phyloP scores from a whole-genome alignment of 2,329 filamentous ascomycete species.

The Clonostachys chloroleuca region DNA sequence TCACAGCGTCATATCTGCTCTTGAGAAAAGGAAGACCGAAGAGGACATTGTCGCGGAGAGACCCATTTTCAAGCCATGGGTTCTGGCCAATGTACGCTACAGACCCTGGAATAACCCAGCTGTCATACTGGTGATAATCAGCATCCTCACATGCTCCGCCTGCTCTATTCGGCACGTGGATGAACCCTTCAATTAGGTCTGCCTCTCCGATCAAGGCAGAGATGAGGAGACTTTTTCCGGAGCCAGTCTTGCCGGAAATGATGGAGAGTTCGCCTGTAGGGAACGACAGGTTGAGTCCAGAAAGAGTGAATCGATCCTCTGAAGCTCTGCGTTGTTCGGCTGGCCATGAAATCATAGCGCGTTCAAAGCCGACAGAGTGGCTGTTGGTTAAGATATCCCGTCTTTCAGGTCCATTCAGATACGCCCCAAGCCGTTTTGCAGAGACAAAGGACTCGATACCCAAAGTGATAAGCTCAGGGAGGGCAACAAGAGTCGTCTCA shows the following conservation, averaged over 20 bases:
- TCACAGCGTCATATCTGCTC: constrained; percentile 64
- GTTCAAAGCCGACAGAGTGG: constrained; percentile 58
- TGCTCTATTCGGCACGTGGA: constrained; percentile 50
- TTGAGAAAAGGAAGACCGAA: constrained; percentile 70
- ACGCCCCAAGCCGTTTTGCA: constrained; percentile 65
- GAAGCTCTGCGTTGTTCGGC: constrained; percentile 58
- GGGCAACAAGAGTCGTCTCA: constrained; percentile 63
- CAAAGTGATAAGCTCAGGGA: constrained; percentile 71
- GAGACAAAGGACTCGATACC: constrained; percentile 71
- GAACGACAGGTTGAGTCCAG: constrained; percentile 61
- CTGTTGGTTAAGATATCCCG: constrained; percentile 47
- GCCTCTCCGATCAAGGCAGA: constrained; percentile 72
- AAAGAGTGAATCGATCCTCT: constrained; percentile 59
- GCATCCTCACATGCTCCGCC: constrained; percentile 53
- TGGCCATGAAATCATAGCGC: constrained; percentile 71
- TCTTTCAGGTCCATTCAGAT: constrained; percentile 64
- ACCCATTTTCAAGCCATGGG: constrained; percentile 82
- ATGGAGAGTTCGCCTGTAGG: constrained; percentile 66
- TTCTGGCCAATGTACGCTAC: constrained; percentile 76
- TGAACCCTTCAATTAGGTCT: constrained; percentile 59
- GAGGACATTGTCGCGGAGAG: constrained; percentile 72
- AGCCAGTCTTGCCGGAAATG: constrained; percentile 73
- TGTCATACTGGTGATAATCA: constrained; percentile 51
- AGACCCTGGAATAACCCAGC: constrained; percentile 67
- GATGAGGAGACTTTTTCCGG: constrained; percentile 72